Base-by-base conservation (phyloP, 352 stramenopile species). In the Globisporangium abappressorium region DNA sequence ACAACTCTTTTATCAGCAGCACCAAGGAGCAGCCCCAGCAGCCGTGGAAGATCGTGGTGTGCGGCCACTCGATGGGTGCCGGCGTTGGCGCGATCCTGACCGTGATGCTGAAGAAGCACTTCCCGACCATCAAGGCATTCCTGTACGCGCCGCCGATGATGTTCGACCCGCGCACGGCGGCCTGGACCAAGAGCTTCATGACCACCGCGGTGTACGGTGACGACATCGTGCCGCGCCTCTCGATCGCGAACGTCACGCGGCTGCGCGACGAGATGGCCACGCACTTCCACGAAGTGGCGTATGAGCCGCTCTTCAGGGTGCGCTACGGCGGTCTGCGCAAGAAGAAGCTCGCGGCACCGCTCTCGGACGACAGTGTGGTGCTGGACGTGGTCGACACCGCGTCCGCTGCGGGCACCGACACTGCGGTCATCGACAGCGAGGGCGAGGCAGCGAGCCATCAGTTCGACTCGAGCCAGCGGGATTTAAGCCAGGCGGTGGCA, bases 21-120 rank as follows among this genome's bases (percentile, higher is more conserved):
- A 22, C 12, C 0, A 56, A 70, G 9, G 70, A 47, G n/a, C 65
- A 77, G 55, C 18, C 14, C 1, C 20, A 57, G 14, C 71, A 41
- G 12, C 30, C 26, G 30, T 93, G 83, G 84, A 82, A 77, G 55
- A 77, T 96, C 64, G 85, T 94, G 14, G 75, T 95, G 6, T 88
- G 79, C 22, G 89, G 89, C 5, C 89, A 96, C 74, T 94, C 85
- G 54, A 90, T 95, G 76, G 87, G 89, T 34, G 89, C 82, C n/a
- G 89, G 84, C 8, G 86, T 94, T 9, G 82, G 76, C 28, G 81
- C 80, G 24, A 87, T 96, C 53, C 70, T 96, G 12, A 71, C 78
- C 1, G 69, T 95, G 34, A 69, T 95, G 57, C 73, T 94, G 11
- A 75, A 73, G 33, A 80, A 80, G n/a, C 38, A 80, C 22, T 93